Conservation (phyloP, 768 basidiomycete species). For the Lactifluus echinatus region DNA sequence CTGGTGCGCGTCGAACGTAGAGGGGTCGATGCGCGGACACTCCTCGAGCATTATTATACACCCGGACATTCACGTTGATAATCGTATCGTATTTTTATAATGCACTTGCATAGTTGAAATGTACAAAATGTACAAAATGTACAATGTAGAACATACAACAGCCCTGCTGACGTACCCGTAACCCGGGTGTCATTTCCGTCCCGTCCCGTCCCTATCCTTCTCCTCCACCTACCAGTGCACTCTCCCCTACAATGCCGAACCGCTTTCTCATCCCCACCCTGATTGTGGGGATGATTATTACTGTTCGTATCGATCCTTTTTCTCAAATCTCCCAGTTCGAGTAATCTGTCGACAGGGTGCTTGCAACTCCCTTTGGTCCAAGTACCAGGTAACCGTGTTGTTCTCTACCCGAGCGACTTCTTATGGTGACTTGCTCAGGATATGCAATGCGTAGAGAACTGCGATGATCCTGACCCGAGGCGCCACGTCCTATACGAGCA, state of each 20-base stretch:
- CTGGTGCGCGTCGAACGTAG: slow-evolving; percentile 3
- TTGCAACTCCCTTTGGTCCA: slow-evolving; percentile 73
- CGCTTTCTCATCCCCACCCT: slow-evolving; percentile 67
- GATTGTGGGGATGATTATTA: slow-evolving; percentile 88
- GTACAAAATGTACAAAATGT: background rate
- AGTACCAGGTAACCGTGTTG: slow-evolving; percentile 57
- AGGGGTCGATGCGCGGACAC: background rate
- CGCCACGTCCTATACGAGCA: slow-evolving; percentile 80
- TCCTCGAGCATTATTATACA: slow-evolving; percentile 12
- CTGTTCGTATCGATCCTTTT: slow-evolving; percentile 36
- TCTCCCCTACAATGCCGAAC: slow-evolving; percentile 44
- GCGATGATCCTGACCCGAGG: slow-evolving; percentile 51
- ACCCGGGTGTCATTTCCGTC: no score
- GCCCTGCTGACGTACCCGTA: no score
- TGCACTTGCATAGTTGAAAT: background rate
- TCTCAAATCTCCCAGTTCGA: background rate
- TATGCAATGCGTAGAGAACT: slow-evolving; percentile 98
- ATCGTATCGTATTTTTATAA: background rate
- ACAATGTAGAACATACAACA: background rate
- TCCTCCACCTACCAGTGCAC: background rate
- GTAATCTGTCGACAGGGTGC: slow-evolving; percentile 44
- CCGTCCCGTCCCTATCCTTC: no score
- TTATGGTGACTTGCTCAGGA: slow-evolving; percentile 40
- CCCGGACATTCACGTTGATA: background rate
- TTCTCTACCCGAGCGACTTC: background rate